Base-by-base conservation (phyloP, 352 stramenopile genomes). In the Globisporangium camurandrum region DNA sequence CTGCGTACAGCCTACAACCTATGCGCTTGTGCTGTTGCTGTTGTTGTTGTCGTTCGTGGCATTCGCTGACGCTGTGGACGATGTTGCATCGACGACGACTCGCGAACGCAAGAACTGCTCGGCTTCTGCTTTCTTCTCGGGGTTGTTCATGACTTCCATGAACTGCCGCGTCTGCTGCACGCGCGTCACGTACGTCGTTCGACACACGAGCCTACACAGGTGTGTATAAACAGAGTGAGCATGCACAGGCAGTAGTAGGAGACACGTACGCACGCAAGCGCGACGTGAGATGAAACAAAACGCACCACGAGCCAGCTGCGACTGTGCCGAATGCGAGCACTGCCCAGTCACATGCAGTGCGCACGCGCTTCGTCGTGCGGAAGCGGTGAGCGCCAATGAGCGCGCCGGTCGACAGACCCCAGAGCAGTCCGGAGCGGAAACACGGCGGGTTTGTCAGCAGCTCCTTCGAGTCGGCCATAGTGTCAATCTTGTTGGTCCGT, bases 131-230 rank as follows among this genome's bases (percentile, higher is more conserved):
- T 80, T 84, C 27, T 67, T 74, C 17, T 79, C 69, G 6, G 78
- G 78, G 64, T 90, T 71, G 66, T 90, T 90, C 78, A 90, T 90
- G 9, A 79, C 62, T 43, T 88, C 78, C 78, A 90, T 90, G 59
- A 90, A 90, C 43, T 87, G 56, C 4, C 79, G 74, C 31, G 73
- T 91, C 64, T 88, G 77, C 22, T 49, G 64, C 28, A 70, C 59
- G 40, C 71, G 69, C 16, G 63, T 56, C 30, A 75, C 49, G 54
- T 89, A 80, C 48, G 73, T 56, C 22, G 70, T 58, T 24, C 67
- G 62, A 34, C 82, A 93, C 27, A 91, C 63, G 23, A 87, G 22
- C 69, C 81, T 88, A 14, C 22, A 4, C 14, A 40, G 6, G 8
- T 22, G 38, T 28, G 23, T 3, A 39, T 7, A 34, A 11, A 45